These are phyloP conservation scores for Nitzschia sp. DNA, from an alignment of 108 stramenopile species.

Conservation along the genomic window DNA sequence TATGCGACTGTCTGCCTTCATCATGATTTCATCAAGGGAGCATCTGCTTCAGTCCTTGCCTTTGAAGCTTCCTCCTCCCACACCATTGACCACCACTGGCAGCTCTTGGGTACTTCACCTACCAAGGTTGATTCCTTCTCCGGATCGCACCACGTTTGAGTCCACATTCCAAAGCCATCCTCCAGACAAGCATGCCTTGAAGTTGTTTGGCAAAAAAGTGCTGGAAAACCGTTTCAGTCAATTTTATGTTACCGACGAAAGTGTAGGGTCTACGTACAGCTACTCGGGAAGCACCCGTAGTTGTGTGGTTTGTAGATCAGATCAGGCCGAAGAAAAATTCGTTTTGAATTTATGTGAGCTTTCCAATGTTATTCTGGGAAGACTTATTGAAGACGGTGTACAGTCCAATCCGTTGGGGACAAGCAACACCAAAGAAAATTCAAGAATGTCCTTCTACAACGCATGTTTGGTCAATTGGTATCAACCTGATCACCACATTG, in stretches of 20 bases:
- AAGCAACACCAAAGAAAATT: constrained; percentile 37
- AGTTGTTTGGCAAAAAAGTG: constrained; percentile 32
- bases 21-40: constrained; percentile 10
- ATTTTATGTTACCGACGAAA: constrained; percentile 11
- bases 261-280: constrained; percentile 9
- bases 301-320: constrained; percentile 12
- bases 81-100: constrained; percentile 18
- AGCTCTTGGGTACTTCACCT: constrained; percentile 27
- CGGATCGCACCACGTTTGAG: constrained; percentile 16
- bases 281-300: constrained; percentile 25
- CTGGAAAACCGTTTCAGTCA: constrained; percentile 46
- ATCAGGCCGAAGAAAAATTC: constrained; percentile 10
- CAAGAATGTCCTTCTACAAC: constrained; percentile 28
- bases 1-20: not conserved
- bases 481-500: constrained; percentile 43
- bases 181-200: constrained; percentile 15
- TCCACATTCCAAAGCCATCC: constrained; percentile 40
- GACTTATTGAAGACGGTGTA: not conserved
- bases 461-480: constrained; percentile 61
- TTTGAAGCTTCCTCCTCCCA: constrained; percentile 10
- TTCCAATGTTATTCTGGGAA: constrained; percentile 6
- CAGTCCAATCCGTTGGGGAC: constrained; percentile 67
- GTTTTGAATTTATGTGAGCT: constrained; percentile 17
- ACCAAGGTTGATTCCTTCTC: constrained; percentile 1
- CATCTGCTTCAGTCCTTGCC: constrained; percentile 7